phyloP scores from a whole-genome alignment of 257 asterid species.

The Striga asiatica region DNA sequence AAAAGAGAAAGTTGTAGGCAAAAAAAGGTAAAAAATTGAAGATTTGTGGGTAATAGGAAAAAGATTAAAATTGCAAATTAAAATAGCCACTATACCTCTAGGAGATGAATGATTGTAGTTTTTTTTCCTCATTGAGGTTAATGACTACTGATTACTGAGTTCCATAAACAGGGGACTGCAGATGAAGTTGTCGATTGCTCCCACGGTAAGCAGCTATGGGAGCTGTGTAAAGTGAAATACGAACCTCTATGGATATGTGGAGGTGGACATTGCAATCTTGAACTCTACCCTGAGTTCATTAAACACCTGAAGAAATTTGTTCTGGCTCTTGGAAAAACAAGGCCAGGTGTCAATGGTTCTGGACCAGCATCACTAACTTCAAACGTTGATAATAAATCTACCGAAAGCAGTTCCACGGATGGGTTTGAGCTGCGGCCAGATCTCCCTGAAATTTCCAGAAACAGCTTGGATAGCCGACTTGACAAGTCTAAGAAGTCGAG shows the following conservation, averaged over 20 bases:
- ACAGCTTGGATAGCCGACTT: conserved; percentile 88
- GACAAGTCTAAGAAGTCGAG: conserved; percentile 79
- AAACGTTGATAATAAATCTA: conserved; percentile 30
- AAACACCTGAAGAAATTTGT: conserved; percentile 77
- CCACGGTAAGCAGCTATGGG: conserved; percentile 88
- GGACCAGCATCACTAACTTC: conserved; percentile 30
- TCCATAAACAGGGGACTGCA: conserved; percentile 61
- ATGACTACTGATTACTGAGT: conserved; percentile 5
- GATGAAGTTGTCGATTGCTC: conserved; percentile 92
- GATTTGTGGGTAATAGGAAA: too few species aligned
- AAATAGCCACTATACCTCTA: too few species aligned
- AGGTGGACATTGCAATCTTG: conserved; percentile 95
- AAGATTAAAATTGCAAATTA: too few species aligned
- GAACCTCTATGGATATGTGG: conserved; percentile 88
- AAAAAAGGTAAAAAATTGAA: too few species aligned
- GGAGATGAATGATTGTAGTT: not conserved
- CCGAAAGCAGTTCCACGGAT: conserved; percentile 37
- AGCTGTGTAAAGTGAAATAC: conserved; percentile 73
- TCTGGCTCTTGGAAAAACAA: conserved; percentile 59
- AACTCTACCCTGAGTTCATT: conserved; percentile 83
- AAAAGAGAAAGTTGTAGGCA: too few species aligned
- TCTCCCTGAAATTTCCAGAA: conserved; percentile 70
- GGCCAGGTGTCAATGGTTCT: conserved; percentile 41
- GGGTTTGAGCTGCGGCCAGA: conserved; percentile 44
- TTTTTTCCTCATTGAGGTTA: conserved; percentile 2